These are phyloP conservation scores for Protomyces inundatus DNA, from an alignment of 1,139 yeast genomes.

Conservation along the genomic window DNA sequence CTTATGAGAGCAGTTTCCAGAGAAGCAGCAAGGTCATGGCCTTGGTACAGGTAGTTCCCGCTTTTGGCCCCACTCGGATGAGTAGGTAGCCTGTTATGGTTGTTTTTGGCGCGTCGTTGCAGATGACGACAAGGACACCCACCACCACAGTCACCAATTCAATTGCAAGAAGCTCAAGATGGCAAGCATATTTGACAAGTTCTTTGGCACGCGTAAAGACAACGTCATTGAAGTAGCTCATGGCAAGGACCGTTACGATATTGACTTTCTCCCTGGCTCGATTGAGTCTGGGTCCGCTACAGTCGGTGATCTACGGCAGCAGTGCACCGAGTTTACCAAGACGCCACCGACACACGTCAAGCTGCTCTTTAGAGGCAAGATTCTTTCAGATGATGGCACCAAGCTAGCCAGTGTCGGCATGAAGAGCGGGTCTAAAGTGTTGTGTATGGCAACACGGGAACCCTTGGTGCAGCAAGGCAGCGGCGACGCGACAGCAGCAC, in stretches of 20 bases:
- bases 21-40: too few relatives aligned
- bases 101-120: too few relatives aligned
- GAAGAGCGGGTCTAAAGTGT: conserved; percentile 20
- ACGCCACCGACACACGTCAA: conserved; percentile 11
- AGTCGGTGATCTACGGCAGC: conserved; percentile 13
- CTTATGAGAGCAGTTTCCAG: too few relatives aligned
- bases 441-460: conserved; percentile 17
- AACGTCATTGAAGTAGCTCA: conserved; percentile 15
- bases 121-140: too few relatives aligned
- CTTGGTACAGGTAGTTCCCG: too few relatives aligned
- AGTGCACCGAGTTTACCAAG: conserved; percentile 15
- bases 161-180: background rate
- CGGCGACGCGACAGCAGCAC: background rate
- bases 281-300: conserved; percentile 22
- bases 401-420: conserved; percentile 12
- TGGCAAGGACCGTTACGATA: conserved; percentile 18
- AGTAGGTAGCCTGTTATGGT: too few relatives aligned
- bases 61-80: too few relatives aligned
- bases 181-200: conserved; percentile 11
- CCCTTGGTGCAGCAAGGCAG: background rate
- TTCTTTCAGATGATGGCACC: conserved; percentile 7
- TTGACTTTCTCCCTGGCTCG: conserved; percentile 15
- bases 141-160: too few relatives aligned
- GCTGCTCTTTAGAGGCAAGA: conserved; percentile 19
- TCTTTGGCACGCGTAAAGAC: conserved; percentile 16